Conservation (phyloP, 352 stramenopile species). For the Aphanomyces invadans region DNA sequence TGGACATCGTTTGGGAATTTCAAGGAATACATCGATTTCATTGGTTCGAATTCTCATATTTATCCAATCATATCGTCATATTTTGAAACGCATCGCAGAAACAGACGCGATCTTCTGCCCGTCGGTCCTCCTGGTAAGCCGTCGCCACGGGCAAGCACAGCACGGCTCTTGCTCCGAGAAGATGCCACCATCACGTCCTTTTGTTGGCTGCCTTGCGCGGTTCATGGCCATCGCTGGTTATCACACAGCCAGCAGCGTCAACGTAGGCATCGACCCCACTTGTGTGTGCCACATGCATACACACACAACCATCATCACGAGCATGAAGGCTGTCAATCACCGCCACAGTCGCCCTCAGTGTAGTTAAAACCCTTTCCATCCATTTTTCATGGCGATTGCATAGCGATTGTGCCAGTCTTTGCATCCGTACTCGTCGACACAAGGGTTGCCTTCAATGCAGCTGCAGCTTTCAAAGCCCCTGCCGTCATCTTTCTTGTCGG, state of each 20-base stretch:
- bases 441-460: conserved; percentile 86
- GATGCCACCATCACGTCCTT: no score
- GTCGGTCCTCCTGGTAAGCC: no score
- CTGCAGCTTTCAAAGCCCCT: conserved; percentile 77
- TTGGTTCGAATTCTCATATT: not conserved
- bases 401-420: conserved; percentile 82
- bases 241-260: no score
- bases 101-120: no score
- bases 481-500: conserved; percentile 46
- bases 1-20: not conserved
- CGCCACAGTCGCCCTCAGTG: not conserved
- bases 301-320: no score
- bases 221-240: no score
- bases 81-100: not conserved
- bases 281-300: not conserved
- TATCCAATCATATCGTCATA: no score
- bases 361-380: conserved; percentile 80
- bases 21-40: not conserved
- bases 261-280: no score
- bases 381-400: conserved; percentile 74
- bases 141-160: no score
- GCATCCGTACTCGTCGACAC: conserved; percentile 85
- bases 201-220: no score
- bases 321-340: no score
- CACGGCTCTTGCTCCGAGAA: no score